Base-by-base conservation (phyloP, 129 eudicot genomes). In the Centaurea solstitialis region DNA sequence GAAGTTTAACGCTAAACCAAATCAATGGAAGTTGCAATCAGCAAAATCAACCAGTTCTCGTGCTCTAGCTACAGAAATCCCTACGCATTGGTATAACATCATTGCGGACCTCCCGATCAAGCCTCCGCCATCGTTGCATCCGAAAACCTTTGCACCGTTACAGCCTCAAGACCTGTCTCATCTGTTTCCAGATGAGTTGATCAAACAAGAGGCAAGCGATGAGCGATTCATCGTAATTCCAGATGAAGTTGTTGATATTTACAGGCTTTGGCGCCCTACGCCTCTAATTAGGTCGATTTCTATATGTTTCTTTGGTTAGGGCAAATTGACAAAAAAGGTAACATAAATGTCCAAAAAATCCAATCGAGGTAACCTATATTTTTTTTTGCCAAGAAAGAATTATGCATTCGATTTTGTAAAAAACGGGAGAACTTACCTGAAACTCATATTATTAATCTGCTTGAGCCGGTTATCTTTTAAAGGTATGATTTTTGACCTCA, bases 251-350 rank as follows among this genome's bases (percentile, higher is more conserved):
- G 73, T 87, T 5, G 99, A 95, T 66, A 82, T 95, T 72, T 95
- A 90, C 20, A 70, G 86, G 39, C 97, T 95, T 66, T 95, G 99
- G 99, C 93, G 99, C 20, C 99, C 99, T 22, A 95, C 99, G 13
- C 99, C 99, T 64, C 81, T 95, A 15, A 91, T 95, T 84, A 90
- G 99, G 99, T 95, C 72, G 73, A 3, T 33, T 33, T 33, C 3
- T 33, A 4, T n/a, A n/a, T n/a, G n/a, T n/a, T n/a, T n/a, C n/a
- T n/a, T n/a, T n/a, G n/a, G n/a, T n/a, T n/a, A n/a, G n/a, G n/a
- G n/a, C n/a, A n/a, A n/a, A n/a, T n/a, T n/a, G n/a, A n/a, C n/a
- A n/a, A n/a, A n/a, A n/a, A n/a, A n/a, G n/a, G n/a, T n/a, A n/a
- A n/a, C n/a, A n/a, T n/a, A n/a, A n/a, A n/a, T n/a, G n/a, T n/a